Percentiles rank a stretch among this genome's conserved stretches.
Evolutionary conservation across 441 rosid genomes (phyloP).

Genomic region (Arabidopsis lyrata): DNA sequence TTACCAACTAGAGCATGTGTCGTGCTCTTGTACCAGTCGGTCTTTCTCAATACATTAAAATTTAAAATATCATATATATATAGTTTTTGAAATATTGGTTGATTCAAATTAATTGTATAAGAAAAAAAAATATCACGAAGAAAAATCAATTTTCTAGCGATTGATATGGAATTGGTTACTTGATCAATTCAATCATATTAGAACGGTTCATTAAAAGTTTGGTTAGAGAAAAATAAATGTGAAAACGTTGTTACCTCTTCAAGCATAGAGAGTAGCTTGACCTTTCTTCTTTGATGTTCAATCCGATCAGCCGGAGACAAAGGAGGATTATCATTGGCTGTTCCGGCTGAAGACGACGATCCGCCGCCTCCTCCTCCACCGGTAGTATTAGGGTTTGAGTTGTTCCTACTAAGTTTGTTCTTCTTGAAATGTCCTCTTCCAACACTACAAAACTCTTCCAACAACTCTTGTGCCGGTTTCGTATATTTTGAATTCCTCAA

Average conservation of each 20-base stretch:
- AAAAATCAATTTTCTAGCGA: not conserved
- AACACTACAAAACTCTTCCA: slow-evolving; percentile 91
- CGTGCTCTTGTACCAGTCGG: slow-evolving; percentile 69
- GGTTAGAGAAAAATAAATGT: slow-evolving; percentile 34
- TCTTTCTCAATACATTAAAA: slow-evolving; percentile 45
- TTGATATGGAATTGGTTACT: slow-evolving; percentile 5
- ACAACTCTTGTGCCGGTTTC: slow-evolving; percentile 79
- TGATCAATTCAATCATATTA: slow-evolving; percentile 14
- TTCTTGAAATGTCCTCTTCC: slow-evolving; percentile 88
- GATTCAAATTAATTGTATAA: slow-evolving; percentile 2
- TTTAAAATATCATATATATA: not conserved
- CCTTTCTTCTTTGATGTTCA: slow-evolving; percentile 95
- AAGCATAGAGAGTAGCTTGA: slow-evolving; percentile 90
- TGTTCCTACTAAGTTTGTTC: slow-evolving; percentile 53
- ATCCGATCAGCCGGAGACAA: slow-evolving; percentile 82
- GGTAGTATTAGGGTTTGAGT: slow-evolving; percentile 64
- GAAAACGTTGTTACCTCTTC: slow-evolving; percentile 81
- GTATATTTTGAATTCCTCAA: slow-evolving; percentile 80
- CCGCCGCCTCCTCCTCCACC: slow-evolving; percentile 51
- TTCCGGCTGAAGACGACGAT: slow-evolving; percentile 53
- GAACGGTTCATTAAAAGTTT: slow-evolving; percentile 19
- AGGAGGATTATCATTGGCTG: slow-evolving; percentile 58
- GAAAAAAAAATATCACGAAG: not conserved
- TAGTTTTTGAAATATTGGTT: slow-evolving; percentile 19
- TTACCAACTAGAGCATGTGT: slow-evolving; percentile 65